Conservation (phyloP, 208 protist species). For the Tetramitus jugosus region DNA sequence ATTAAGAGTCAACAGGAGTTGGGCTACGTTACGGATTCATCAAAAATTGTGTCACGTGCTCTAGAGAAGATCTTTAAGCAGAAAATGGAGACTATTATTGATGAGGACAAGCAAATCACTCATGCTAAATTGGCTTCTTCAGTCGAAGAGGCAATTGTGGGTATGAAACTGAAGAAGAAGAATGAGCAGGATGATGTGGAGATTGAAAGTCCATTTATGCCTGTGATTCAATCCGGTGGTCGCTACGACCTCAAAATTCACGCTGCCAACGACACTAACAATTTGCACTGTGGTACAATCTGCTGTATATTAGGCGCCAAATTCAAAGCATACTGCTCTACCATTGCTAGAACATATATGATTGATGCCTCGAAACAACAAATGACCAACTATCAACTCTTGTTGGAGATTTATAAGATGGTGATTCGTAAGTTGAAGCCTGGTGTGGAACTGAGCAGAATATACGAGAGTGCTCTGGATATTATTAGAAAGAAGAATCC, state of each 20-base stretch:
- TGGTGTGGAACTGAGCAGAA: background rate
- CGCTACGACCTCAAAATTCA: background rate
- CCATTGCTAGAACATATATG: background rate
- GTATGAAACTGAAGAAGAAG: background rate
- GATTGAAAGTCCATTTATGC: background rate
- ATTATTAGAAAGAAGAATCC: conserved; percentile 7
- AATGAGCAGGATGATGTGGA: background rate
- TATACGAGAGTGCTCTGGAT: background rate
- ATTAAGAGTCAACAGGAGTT: no score
- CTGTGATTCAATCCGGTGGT: conserved; percentile 12
- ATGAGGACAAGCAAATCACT: background rate
- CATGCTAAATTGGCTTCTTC: background rate
- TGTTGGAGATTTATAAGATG: background rate
- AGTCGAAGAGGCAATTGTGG: background rate
- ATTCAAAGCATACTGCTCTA: conserved; percentile 12
- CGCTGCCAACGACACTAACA: background rate
- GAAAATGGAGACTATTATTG: background rate
- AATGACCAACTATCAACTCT: background rate
- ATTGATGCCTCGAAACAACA: background rate
- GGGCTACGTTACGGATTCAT: no score
- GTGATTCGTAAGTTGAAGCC: background rate
- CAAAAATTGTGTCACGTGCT: background rate
- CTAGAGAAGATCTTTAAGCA: background rate
- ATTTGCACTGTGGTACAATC: background rate
- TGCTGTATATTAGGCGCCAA: background rate